Percentiles rank a stretch among this genome's conserved stretches.
phyloP scores from a whole-genome alignment of 345 rosid genomes.

The Trapa bicornis region DNA sequence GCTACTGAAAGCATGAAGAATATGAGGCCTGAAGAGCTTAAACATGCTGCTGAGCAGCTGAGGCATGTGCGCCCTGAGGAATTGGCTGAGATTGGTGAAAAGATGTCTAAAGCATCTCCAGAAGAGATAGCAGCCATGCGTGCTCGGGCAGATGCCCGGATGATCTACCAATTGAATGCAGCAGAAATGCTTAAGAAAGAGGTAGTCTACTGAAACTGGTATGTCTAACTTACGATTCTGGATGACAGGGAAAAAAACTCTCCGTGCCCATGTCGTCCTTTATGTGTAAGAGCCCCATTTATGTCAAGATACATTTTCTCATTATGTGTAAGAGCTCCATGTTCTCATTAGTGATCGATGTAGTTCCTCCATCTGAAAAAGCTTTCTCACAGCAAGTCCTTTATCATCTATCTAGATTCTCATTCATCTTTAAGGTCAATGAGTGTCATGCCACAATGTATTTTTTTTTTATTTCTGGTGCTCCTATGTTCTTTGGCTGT shows the following conservation, averaged over 20 bases:
- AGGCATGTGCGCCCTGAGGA: conserved; percentile 69
- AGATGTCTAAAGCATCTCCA: conserved; percentile 76
- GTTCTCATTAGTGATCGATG: too few relatives aligned
- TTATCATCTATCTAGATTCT: too few relatives aligned
- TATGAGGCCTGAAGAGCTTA: conserved; percentile 81
- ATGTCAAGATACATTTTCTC: too few relatives aligned
- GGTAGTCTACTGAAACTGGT: conserved; percentile 19
- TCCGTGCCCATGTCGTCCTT: too few relatives aligned
- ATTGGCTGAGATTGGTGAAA: conserved; percentile 81
- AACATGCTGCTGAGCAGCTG: conserved; percentile 79
- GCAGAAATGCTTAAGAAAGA: conserved; percentile 80
- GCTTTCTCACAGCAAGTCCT: too few relatives aligned
- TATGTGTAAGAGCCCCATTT: too few relatives aligned
- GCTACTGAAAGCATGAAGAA: conserved; percentile 92
- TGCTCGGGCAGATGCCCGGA: conserved; percentile 62
- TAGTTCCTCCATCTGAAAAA: too few relatives aligned
- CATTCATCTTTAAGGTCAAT: not conserved
- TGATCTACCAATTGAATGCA: conserved; percentile 50
- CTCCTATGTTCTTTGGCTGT: not conserved
- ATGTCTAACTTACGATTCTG: too few relatives aligned
- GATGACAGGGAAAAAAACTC: too few relatives aligned
- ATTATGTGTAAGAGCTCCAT: too few relatives aligned
- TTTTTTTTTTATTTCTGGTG: not conserved
- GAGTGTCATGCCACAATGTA: not conserved
- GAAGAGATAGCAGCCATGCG: conserved; percentile 75